Percentiles rank a stretch among this genome's conserved stretches.
These are phyloP conservation scores for Ophiostoma ulmi DNA, from an alignment of 2,329 filamentous ascomycete genomes.

Conservation along the genomic window DNA sequence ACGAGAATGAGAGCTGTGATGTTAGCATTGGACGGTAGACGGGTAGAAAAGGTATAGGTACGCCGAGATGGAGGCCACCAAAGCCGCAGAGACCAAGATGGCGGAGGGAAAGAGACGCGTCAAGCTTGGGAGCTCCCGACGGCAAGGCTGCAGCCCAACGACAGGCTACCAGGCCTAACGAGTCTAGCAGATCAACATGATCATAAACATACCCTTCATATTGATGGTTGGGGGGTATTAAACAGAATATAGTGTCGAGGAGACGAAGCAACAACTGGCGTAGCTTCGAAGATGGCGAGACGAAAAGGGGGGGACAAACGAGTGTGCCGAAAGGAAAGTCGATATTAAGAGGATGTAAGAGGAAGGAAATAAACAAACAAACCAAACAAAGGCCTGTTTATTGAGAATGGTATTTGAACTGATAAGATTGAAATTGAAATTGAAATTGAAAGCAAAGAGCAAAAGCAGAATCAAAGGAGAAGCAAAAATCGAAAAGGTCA, in stretches of 20 bases:
- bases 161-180: not conserved
- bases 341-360: conserved; percentile 7
- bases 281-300: conserved; percentile 18
- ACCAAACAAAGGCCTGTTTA: conserved; percentile 13
- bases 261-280: conserved; percentile 19
- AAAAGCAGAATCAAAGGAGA: conserved; percentile 16
- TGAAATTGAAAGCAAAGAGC: conserved; percentile 14
- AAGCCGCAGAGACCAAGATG: not conserved
- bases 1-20: conserved; percentile 88
- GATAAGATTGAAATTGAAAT: conserved; percentile 2
- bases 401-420: conserved; percentile 11
- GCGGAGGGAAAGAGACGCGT: conserved; percentile 4
- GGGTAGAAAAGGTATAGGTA: not conserved
- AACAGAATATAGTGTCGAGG: conserved; percentile 24
- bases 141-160: not conserved
- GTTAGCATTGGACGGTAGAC: conserved; percentile 10
- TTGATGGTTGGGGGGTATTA: conserved; percentile 23
- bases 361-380: conserved; percentile 12
- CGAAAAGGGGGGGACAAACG: conserved; percentile 16
- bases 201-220: conserved; percentile 40
- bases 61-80: not conserved
- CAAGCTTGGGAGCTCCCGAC: conserved; percentile 9
- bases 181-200: not conserved
- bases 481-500: conserved; percentile 7
- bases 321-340: conserved; percentile 25